Evolutionary conservation across 2,329 filamentous ascomycete genomes (phyloP), one percentile per base, ranked within the genome.

Genomic region (Clonostachys rosea): DNA sequence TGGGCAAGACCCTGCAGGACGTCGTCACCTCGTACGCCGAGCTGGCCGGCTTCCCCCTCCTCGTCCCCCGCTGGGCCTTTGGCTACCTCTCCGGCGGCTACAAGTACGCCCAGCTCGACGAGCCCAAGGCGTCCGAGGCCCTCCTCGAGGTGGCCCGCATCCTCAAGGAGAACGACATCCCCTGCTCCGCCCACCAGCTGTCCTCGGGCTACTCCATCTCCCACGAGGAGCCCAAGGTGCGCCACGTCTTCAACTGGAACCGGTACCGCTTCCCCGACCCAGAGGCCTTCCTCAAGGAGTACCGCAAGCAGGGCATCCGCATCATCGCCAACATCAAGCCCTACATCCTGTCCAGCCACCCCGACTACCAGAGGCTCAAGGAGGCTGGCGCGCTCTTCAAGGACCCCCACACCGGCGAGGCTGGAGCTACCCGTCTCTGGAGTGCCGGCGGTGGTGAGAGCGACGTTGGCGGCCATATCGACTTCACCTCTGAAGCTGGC

Each of bases 321-420:
- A 67, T 89, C 9, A 74, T 89, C 36, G 81, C 83, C 17, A 89
- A 89, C 52, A 79, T 89, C 52, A 89, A 89, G 63, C 86, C 86
- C 0, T 89, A 89, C 57, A 71, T 89, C 0, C 69, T 89, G 2
- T 74, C 67, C 1, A 86, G 69, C 30, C 86, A 89, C 51, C 86
- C 85, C 0, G 81, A 81, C 43, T 89, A 88, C 54, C 53, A 78
- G 34, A 79, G 76, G 50, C 69, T 89, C 1, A 74, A 73, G n/a
- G 68, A 73, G 1, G 69, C 70, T 0, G 76, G 77, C 1, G 85
- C 79, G 0, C 73, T 90, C 41, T 89, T 90, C 67, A 78, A 66
- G 0, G 80, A 89, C 52, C 72, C 76, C 0, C 61, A 64, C 12
- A 80, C 79, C 40, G 57, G 68, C 40, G 53, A 71, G 16, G 72